A percentile compares a stretch with the other conserved stretches of the same genome.
phyloP scores from a whole-genome alignment of 768 basidiomycete species.

The Cystofilobasidium bisporidii region DNA sequence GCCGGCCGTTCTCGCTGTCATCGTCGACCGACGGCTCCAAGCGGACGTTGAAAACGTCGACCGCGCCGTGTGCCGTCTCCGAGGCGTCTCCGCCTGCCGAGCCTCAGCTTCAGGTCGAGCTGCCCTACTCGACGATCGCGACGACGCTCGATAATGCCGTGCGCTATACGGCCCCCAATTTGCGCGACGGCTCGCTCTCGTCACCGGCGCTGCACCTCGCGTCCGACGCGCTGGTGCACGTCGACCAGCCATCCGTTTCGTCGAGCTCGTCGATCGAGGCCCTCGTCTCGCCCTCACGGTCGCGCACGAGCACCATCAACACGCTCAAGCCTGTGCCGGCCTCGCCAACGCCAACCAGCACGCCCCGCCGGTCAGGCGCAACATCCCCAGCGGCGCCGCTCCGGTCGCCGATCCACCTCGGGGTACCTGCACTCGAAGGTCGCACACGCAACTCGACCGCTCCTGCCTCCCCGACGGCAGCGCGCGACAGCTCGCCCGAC shows the following conservation, averaged over 20 bases:
- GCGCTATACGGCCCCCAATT: not conserved
- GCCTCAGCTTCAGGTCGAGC: not conserved
- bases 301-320: not conserved
- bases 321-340: not conserved
- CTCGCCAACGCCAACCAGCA: not conserved
- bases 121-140: not conserved
- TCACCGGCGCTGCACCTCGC: slow-evolving; percentile 62
- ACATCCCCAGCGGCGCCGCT: not conserved
- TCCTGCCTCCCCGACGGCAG: not conserved
- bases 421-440: no score
- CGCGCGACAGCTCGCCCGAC: not conserved
- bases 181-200: slow-evolving; percentile 54
- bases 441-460: not conserved
- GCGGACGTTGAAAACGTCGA: not conserved
- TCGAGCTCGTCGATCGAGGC: slow-evolving; percentile 12
- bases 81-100: not conserved
- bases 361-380: no score
- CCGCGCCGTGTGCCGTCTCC: not conserved
- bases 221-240: slow-evolving; percentile 40
- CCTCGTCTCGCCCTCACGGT: slow-evolving; percentile 17
- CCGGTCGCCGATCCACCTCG: slow-evolving; percentile 4
- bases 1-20: not conserved
- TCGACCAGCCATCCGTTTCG: not conserved
- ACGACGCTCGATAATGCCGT: no score
- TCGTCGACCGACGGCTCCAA: not conserved